Base-by-base conservation (phyloP, 208 protist species). In the Acanthamoeba sp. region DNA sequence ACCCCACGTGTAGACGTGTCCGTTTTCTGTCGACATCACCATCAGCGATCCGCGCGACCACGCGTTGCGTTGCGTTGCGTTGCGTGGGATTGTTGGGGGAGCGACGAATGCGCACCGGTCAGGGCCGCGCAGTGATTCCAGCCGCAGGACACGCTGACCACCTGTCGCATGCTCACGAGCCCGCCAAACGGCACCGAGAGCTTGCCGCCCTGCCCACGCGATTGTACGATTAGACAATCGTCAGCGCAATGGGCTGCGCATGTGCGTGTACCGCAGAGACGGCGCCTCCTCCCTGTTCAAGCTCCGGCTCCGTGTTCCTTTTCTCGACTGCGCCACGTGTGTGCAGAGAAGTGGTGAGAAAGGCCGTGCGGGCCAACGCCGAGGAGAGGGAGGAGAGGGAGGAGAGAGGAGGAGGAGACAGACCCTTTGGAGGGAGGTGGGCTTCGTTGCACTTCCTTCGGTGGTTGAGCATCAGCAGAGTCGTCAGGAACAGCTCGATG, bases 1-100 rank as follows among this genome's bases (percentile, higher is more conserved):
- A 2, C 78, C 78, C 78, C 78, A 87, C 0, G 78, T 87, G 78
- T 87, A 87, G 7, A 87, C 78, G 12, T 87, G 78, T 24, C 78
- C 78, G 27, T 87, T 87, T 12, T 78, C 69, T 78, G 69, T 7
- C 12, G 9, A 50, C 59, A 66, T 4, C n/a, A 66, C 16, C n/a
- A 18, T 66, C 24, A 66, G n/a, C 7, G 16, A n/a, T 66, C 4
- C 59, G 59, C 24, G 59, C n/a, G n/a, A n/a, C 10, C n/a, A 7
- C 24, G 59, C 59, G 24, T 6, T 66, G 59, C 59, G 24, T 66
- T n/a, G n/a, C 18, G 20, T 12, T 59, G 4, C 52, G 52, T 59
- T 57, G 52, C 34, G 36, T 42, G 66, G 3, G 59, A 1, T 12
- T 34, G 18, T 38, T 1, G 34, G 2, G 66, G 45, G 36, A 1